Conservation (phyloP, 352 stramenopile species). For the Phytopythium montanum region DNA sequence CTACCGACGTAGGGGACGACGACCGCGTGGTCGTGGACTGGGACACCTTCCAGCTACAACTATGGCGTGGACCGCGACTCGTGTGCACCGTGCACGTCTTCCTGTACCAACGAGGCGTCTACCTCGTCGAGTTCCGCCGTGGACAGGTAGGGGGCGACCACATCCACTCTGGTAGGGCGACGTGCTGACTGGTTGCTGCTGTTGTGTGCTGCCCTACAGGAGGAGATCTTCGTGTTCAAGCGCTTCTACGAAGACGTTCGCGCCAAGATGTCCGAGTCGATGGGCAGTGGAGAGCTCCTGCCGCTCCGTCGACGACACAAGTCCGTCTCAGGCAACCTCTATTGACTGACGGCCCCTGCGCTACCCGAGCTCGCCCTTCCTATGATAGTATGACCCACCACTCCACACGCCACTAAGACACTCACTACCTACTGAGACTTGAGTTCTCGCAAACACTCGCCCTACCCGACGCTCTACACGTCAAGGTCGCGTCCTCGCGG, state of each 20-base stretch:
- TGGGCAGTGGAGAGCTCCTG: conserved; percentile 20
- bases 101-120: conserved; percentile 74
- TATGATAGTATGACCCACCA: no score
- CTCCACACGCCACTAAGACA: no score
- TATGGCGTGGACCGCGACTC: conserved; percentile 45
- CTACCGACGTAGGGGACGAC: conserved; percentile 12
- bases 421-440: no score
- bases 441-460: no score
- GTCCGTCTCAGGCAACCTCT: conserved; percentile 33
- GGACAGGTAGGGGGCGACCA: conserved; percentile 40
- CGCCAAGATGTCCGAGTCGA: conserved; percentile 48
- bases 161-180: no score
- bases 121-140: conserved; percentile 77
- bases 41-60: conserved; percentile 70
- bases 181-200: not conserved
- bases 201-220: conserved; percentile 26
- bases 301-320: conserved; percentile 63
- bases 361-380: not conserved
- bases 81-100: conserved; percentile 81
- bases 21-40: conserved; percentile 66
- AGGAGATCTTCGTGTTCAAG: conserved; percentile 88
- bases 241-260: conserved; percentile 84
- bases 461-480: no score
- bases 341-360: not conserved
- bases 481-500: no score